Evolutionary conservation across 225 moss, liverwort and hornwort genomes (phyloP).

Genomic region (Pseudisothecium myosuroides): DNA sequence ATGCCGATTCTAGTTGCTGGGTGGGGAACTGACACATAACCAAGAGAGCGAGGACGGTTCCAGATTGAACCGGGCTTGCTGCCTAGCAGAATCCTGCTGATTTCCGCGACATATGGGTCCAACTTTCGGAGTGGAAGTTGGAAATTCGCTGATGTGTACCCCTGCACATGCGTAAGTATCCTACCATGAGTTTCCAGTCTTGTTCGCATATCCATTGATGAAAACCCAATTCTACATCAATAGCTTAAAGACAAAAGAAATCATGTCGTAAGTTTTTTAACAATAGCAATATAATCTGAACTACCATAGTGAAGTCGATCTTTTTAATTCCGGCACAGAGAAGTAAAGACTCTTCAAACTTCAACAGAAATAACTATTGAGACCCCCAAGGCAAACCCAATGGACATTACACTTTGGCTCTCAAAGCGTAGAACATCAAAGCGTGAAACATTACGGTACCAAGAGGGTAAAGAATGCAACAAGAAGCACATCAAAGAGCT

Average conservation of each 20-base stretch:
- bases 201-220: neutral
- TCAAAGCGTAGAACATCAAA: neutral
- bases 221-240: neutral
- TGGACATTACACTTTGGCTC: neutral
- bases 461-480: neutral
- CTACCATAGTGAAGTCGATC: neutral
- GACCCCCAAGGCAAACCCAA: neutral
- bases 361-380: neutral
- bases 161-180: slow-evolving; percentile 9
- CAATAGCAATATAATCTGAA: neutral
- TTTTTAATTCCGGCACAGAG: neutral
- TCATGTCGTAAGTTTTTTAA: neutral
- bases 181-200: neutral
- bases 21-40: slow-evolving; percentile 15
- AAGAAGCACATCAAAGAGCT: neutral
- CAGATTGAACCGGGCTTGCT: slow-evolving; percentile 40
- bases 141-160: slow-evolving; percentile 3
- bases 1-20: slow-evolving; percentile 11
- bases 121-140: slow-evolving; percentile 44
- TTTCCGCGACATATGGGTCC: slow-evolving; percentile 21
- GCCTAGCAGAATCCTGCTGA: slow-evolving; percentile 30
- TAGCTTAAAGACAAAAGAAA: neutral
- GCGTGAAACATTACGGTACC: neutral
- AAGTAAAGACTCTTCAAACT: neutral
- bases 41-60: slow-evolving; percentile 46